Evolutionary conservation across 768 basidiomycete genomes (phyloP).

Genomic region (Boletus coccyginus): DNA sequence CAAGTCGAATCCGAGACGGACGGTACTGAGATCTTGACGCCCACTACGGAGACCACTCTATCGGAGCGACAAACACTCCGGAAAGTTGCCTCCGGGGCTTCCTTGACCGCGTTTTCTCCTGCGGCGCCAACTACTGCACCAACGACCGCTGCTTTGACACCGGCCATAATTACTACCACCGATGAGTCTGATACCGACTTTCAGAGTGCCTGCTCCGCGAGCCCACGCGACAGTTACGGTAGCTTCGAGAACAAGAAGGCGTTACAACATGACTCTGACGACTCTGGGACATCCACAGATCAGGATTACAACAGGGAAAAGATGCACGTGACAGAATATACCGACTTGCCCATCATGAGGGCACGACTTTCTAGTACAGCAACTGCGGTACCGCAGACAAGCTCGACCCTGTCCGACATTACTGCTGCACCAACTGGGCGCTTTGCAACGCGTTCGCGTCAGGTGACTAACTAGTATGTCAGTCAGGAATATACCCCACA

Average conservation of each 20-base stretch:
- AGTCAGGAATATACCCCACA: conserved; percentile 29
- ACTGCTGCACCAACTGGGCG: conserved; percentile 30
- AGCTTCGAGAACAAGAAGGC: conserved; percentile 37
- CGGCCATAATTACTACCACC: conserved; percentile 40
- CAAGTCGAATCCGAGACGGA: conserved; percentile 41
- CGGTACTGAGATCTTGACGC: conserved; percentile 18
- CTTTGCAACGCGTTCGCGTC: conserved; percentile 20
- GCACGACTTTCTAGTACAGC: conserved; percentile 56
- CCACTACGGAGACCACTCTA: conserved; percentile 32
- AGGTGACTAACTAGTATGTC: conserved; percentile 19
- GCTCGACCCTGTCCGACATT: conserved; percentile 40
- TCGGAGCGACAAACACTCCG: conserved; percentile 22
- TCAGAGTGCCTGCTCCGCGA: conserved; percentile 80
- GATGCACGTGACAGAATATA: conserved; percentile 31
- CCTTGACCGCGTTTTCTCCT: conserved; percentile 26
- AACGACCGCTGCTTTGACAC: conserved; percentile 36
- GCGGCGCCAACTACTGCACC: conserved; percentile 25
- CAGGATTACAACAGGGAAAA: conserved; percentile 29
- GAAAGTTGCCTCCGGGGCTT: conserved; percentile 34
- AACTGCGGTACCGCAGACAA: conserved; percentile 46
- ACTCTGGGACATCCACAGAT: conserved; percentile 30
- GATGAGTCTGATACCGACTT: conserved; percentile 86
- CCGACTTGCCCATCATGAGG: conserved; percentile 38
- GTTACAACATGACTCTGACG: conserved; percentile 27
- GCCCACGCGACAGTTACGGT: conserved; percentile 65